Evolutionary conservation across 1,139 yeast species (phyloP), one percentile per base, ranked within the genome.

Genomic region (Candida buenavistaensis): DNA sequence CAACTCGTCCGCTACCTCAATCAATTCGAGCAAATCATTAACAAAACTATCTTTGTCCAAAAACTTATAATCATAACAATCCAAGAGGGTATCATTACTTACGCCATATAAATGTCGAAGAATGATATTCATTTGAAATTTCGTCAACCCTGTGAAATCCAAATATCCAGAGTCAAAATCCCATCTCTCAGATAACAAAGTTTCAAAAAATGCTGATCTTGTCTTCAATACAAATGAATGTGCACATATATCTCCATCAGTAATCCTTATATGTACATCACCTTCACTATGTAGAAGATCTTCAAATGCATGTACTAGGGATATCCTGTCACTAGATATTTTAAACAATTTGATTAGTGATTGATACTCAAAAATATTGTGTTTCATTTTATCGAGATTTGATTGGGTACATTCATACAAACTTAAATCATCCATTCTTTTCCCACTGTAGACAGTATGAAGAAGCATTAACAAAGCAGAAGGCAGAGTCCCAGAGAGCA

Each of bases 1-100:
- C 11, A 88, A 55, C 45, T 81, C 82, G 48, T 87, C 92, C 2
- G 88, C 64, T 4, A 80, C 57, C 33, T 75, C 80, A 40, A 85
- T 64, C 30, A 86, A 54, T 11, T 81, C 85, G 20, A 88, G 57
- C 3, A 80, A 59, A 22, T 68, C 58, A 37, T 76, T 75, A 6
- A 85, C 66, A 43, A 79, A 79, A 1, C 70, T 74, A 20, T 66
- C 64, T 11, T 31, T 33, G 3, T 38, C 41, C 5, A 53, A 49
- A 7, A 61, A 35, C 0, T 47, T 46, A 4, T 38, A 46, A 3
- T 47, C 46, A 13, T 64, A 47, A 1, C 48, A 54, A 29, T 75
- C 72, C 45, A 85, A 74, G 4, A 84, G 43, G 1, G 60, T 54
- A 13, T 54, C 46, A 37, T 68, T 70, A 28, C 63, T 62, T 30